A percentile compares a stretch with the other conserved stretches of the same genome.
phyloP scores from a whole-genome alignment of 768 basidiomycete genomes.

The Tulasnella sp. region DNA sequence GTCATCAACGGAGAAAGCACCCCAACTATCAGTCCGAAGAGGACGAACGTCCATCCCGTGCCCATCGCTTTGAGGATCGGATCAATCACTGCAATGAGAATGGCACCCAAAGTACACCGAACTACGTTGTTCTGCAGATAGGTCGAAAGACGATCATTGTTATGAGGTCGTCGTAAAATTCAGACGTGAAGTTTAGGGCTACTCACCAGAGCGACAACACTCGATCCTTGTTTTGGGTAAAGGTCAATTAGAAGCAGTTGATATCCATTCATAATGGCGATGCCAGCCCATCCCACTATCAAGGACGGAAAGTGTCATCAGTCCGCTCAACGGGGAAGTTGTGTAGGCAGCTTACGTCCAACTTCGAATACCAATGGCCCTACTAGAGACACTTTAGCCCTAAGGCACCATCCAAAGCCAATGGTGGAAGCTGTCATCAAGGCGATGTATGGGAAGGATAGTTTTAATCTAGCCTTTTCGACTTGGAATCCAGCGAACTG shows the following conservation, averaged over 20 bases:
- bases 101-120: conserved; percentile 30
- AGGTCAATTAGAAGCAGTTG: conserved; percentile 14
- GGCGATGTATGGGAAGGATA: conserved; percentile 19
- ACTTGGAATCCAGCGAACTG: conserved; percentile 30
- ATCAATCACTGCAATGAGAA: conserved; percentile 16
- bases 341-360: conserved; percentile 28
- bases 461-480: conserved; percentile 35
- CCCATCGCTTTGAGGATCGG: conserved; percentile 22
- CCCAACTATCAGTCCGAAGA: conserved; percentile 18
- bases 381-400: conserved; percentile 31
- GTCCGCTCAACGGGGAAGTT: not conserved
- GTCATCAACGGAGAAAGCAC: conserved; percentile 13
- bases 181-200: not conserved
- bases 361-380: conserved; percentile 35
- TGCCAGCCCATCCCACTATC: not conserved
- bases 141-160: not conserved
- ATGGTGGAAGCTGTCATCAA: conserved; percentile 27
- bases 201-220: not conserved
- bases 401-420: conserved; percentile 35
- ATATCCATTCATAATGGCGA: not conserved
- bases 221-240: conserved; percentile 19
- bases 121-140: conserved; percentile 30
- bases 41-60: conserved; percentile 10
- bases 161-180: not conserved
- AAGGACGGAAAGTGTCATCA: conserved; percentile 25